Conservation (phyloP, 2,329 filamentous ascomycete species). For the Lachnellula hyalina region DNA sequence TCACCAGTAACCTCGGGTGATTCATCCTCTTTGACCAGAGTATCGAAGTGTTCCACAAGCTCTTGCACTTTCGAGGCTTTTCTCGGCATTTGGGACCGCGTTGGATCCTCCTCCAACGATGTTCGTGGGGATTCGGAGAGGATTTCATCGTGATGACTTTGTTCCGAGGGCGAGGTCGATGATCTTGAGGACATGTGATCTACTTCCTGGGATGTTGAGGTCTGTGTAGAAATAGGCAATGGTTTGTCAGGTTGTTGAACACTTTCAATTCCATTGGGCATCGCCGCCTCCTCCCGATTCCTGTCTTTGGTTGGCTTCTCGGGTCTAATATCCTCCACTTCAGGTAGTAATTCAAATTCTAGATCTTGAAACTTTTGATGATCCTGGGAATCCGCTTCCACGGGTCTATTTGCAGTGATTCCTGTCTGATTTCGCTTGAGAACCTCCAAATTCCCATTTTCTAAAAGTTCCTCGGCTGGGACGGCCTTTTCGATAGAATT, state of each 20-base stretch:
- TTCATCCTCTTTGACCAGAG: slow-evolving; percentile 15
- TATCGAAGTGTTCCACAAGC: slow-evolving; percentile 27
- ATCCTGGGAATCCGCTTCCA: background rate
- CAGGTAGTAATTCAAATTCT: background rate
- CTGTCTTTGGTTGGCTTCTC: background rate
- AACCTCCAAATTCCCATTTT: background rate
- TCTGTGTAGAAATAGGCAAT: background rate
- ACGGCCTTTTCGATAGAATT: background rate
- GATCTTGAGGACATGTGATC: slow-evolving; percentile 21
- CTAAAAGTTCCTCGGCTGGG: background rate
- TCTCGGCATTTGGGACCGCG: slow-evolving; percentile 11
- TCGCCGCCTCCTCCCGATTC: background rate
- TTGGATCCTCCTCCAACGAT: slow-evolving; percentile 30
- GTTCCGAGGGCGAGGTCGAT: slow-evolving; percentile 28
- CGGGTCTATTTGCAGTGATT: background rate
- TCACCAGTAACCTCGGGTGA: background rate
- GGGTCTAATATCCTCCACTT: background rate
- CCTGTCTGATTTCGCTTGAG: background rate
- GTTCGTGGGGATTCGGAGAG: slow-evolving; percentile 29
- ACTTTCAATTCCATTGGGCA: background rate
- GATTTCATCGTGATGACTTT: slow-evolving; percentile 25
- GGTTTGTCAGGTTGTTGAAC: background rate
- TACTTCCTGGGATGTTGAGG: slow-evolving; percentile 5
- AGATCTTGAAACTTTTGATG: background rate
- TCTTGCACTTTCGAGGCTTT: slow-evolving; percentile 25